phyloP scores from a whole-genome alignment of 768 basidiomycete species.

The Mycena indigotica region DNA sequence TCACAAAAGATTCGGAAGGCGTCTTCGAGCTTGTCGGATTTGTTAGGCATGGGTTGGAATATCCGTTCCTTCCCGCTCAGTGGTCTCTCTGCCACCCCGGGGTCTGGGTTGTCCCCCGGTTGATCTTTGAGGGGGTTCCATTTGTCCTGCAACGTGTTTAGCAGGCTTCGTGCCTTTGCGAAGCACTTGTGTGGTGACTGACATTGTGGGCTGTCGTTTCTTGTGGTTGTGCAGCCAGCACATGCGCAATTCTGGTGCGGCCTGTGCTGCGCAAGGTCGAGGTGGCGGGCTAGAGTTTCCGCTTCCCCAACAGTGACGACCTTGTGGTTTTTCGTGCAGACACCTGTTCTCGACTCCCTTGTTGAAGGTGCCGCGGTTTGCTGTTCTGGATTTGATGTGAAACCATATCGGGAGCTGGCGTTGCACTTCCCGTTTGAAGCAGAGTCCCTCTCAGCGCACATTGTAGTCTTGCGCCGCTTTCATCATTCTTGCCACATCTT shows the following conservation, averaged over 20 bases:
- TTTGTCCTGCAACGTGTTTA: slow-evolving; percentile 8
- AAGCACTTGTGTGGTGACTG: slow-evolving; percentile 12
- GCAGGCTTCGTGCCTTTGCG: background rate
- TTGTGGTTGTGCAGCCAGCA: background rate
- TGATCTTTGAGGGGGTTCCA: slow-evolving; percentile 15
- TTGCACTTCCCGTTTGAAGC: background rate
- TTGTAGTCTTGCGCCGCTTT: background rate
- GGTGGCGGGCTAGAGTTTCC: background rate
- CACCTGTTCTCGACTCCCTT: background rate
- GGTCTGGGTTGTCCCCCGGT: slow-evolving; percentile 12
- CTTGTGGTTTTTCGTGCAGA: background rate
- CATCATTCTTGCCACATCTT: background rate
- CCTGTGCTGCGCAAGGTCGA: background rate
- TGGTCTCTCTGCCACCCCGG: background rate
- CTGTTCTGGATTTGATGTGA: background rate
- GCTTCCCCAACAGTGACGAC: background rate
- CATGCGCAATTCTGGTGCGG: slow-evolving; percentile 10
- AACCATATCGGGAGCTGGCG: background rate
- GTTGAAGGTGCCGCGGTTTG: background rate
- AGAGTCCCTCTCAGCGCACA: background rate
- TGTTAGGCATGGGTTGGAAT: slow-evolving; percentile 15
- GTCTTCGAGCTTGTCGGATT: background rate
- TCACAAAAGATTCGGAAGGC: slow-evolving; percentile 17
- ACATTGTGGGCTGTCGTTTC: background rate
- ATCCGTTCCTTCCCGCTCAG: background rate